Conservation (phyloP, 1,284 basidiomycete species). For the Coniferiporia sulphurascens region DNA sequence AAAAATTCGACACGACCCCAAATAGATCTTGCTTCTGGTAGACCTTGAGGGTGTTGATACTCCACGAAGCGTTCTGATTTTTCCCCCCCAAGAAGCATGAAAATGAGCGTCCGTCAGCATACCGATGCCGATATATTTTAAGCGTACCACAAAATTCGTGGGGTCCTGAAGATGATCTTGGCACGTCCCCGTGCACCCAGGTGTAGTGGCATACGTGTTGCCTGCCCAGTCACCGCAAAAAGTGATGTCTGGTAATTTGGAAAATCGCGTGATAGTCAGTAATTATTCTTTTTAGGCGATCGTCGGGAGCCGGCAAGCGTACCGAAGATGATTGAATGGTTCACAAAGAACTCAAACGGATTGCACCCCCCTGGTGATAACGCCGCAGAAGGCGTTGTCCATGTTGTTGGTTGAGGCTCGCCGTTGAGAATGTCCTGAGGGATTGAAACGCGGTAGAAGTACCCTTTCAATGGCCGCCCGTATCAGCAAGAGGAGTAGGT, state of each 20-base stretch:
- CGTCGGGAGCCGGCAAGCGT: background rate
- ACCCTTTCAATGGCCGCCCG: conserved; percentile 40
- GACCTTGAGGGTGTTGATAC: conserved; percentile 24
- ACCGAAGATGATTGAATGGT: conserved; percentile 65
- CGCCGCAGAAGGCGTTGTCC: conserved; percentile 62
- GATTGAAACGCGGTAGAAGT: conserved; percentile 67
- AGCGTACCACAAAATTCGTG: conserved; percentile 38
- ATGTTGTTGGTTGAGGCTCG: conserved; percentile 49
- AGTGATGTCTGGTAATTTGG: conserved; percentile 56
- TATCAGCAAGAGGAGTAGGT: conserved; percentile 3
- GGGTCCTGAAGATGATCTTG: conserved; percentile 58
- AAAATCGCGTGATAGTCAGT: background rate
- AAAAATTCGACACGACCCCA: conserved; percentile 8
- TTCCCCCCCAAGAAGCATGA: background rate
- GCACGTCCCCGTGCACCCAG: conserved; percentile 70
- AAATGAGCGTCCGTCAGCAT: background rate
- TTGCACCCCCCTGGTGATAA: conserved; percentile 54
- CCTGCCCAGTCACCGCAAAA: conserved; percentile 85
- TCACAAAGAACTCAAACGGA: conserved; percentile 51
- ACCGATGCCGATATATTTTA: background rate
- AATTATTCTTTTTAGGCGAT: background rate
- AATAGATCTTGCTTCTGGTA: conserved; percentile 20
- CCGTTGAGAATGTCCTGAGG: conserved; percentile 59
- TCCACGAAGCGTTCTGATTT: conserved; percentile 25
- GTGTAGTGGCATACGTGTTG: conserved; percentile 63